These are phyloP conservation scores for Nicotiana tomentosiformis DNA, from an alignment of 257 asterid genomes.

Conservation along the genomic window DNA sequence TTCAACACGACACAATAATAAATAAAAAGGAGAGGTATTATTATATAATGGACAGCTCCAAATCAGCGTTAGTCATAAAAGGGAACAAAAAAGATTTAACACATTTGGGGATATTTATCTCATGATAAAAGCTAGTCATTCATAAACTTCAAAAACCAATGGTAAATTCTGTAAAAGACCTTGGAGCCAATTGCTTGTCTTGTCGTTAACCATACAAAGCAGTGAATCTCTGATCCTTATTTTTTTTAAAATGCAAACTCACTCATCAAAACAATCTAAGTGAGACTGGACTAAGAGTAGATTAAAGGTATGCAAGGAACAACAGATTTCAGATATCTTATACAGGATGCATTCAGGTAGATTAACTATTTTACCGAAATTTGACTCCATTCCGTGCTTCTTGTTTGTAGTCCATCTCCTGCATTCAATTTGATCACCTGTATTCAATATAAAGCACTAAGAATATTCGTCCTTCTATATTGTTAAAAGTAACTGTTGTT, in stretches of 20 bases:
- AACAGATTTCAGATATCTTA: not conserved
- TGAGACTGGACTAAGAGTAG: not conserved
- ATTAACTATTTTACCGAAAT: constrained; percentile 51
- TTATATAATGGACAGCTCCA: not conserved
- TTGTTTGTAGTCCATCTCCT: constrained; percentile 92
- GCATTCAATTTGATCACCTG: constrained; percentile 99
- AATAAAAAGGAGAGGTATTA: no score
- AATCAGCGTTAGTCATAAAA: not conserved
- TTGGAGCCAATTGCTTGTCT: not conserved
- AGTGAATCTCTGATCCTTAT: not conserved
- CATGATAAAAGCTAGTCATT: not conserved
- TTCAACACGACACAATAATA: no score
- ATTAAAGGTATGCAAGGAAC: not conserved
- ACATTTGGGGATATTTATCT: not conserved
- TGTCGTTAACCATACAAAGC: not conserved
- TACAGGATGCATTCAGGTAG: not conserved
- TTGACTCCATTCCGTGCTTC: constrained; percentile 87
- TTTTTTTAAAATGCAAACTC: not conserved
- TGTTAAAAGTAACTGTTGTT: not conserved
- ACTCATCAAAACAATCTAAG: not conserved
- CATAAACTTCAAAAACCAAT: not conserved
- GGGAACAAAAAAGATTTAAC: not conserved
- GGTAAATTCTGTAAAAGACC: not conserved
- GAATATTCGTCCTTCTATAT: constrained; percentile 52
- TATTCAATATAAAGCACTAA: constrained; percentile 94